These are phyloP conservation scores for Taiozyma onychis DNA, from an alignment of 1,139 yeast species.

Conservation along the genomic window DNA sequence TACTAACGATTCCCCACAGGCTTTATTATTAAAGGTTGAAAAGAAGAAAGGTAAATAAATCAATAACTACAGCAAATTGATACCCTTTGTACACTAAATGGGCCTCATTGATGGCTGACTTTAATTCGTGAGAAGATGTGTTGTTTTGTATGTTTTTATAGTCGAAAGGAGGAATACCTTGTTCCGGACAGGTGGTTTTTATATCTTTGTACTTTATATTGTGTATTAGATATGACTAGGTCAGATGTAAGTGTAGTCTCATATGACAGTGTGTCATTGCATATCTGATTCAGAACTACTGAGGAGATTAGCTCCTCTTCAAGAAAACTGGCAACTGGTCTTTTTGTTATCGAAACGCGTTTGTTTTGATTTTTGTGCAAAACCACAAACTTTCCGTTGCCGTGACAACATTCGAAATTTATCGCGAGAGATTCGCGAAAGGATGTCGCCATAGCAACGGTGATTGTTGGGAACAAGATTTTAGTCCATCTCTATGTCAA, in stretches of 20 bases:
- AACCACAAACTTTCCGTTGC: not conserved
- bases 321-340: not conserved
- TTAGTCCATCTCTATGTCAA: not conserved
- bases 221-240: not conserved
- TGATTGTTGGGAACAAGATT: no score
- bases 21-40: conserved; percentile 87
- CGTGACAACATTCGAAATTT: not conserved
- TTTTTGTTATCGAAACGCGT: not conserved
- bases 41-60: conserved; percentile 47
- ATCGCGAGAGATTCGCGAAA: not conserved
- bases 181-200: not conserved
- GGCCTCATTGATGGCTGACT: not conserved
- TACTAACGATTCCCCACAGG: conserved; percentile 27
- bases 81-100: conserved; percentile 1
- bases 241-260: not conserved
- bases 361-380: not conserved
- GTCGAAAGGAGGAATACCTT: not conserved
- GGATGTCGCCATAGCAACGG: not conserved
- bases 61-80: not conserved
- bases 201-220: not conserved
- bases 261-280: not conserved
- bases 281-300: not conserved
- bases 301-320: not conserved
- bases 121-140: not conserved
- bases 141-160: not conserved